These are phyloP conservation scores for Mrakia frigida DNA, from an alignment of 768 basidiomycete species.

Conservation along the genomic window DNA sequence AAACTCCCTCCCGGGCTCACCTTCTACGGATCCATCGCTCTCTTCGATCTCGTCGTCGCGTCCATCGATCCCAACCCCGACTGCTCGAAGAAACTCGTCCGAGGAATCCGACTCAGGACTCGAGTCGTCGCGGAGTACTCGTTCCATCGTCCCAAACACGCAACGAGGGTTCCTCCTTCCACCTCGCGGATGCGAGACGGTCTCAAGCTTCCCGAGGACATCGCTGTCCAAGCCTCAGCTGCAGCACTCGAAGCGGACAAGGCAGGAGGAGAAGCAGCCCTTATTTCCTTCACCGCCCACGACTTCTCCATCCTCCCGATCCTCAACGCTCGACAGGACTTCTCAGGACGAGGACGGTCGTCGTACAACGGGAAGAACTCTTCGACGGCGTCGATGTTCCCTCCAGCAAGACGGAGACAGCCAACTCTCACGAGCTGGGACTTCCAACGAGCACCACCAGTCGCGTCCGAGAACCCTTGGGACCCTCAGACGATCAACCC, in stretches of 20 bases:
- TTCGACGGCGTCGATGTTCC: slow-evolving; percentile 41
- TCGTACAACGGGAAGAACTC: slow-evolving; percentile 37
- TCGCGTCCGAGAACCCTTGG: background rate
- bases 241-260: slow-evolving; percentile 43
- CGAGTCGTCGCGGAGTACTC: slow-evolving; percentile 57
- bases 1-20: slow-evolving; percentile 56
- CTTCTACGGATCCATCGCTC: slow-evolving; percentile 56
- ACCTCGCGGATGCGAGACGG: slow-evolving; percentile 34
- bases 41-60: slow-evolving; percentile 63
- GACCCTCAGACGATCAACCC: background rate
- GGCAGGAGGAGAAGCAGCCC: slow-evolving; percentile 43
- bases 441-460: slow-evolving; percentile 17
- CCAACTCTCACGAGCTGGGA: slow-evolving; percentile 31
- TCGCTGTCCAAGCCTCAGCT: slow-evolving; percentile 49
- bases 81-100: slow-evolving; percentile 59
- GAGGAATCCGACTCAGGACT: slow-evolving; percentile 61
- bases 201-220: slow-evolving; percentile 57
- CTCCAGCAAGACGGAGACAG: slow-evolving; percentile 7
- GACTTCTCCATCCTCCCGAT: slow-evolving; percentile 61
- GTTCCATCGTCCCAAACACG: slow-evolving; percentile 46
- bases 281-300: slow-evolving; percentile 50
- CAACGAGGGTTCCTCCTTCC: slow-evolving; percentile 21
- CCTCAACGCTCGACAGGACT: slow-evolving; percentile 50
- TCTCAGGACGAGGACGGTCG: slow-evolving; percentile 51
- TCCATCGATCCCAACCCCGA: slow-evolving; percentile 74